Evolutionary conservation across 805 yeast species (phyloP), one percentile per base, ranked within the genome.

Genomic region (Yamadazyma takamatsuzukensis): DNA sequence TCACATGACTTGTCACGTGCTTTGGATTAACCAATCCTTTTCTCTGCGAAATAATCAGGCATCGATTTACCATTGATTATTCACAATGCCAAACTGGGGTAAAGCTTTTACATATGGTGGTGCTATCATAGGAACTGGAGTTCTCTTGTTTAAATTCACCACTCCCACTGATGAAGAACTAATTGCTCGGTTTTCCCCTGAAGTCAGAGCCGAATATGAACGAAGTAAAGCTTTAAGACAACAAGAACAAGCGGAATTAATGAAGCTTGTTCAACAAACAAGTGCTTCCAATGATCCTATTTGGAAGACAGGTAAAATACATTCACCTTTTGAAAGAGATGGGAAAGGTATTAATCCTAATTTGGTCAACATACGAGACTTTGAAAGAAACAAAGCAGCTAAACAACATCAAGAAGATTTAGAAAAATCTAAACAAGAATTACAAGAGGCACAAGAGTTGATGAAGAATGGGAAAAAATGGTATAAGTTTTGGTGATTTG

Each of bases 101-200:
- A n/a, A n/a, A n/a, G n/a, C n/a, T n/a, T n/a, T n/a, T n/a, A 66
- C 70, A 17, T 68, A 68, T 9, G 88, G 94, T 7, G 75, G 74
- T n/a, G 72, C 76, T 13, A 76, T 87, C 13, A 64, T 85, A 2
- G 85, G 81, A 4, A 48, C 76, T 0, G 97, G 97, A n/a, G 74
- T 79, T 0, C 44, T 84, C 5, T 62, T 83, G 12, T 81, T 61
- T 61, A 82, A 79, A 42, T 83, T 76, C 55, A 77, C 89, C 0
- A 80, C 87, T 0, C 97, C 97, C 3, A 74, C 89, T 2, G 95
- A 85, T 44, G 95, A 87, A 47, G 74, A 89, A 50, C 57, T 89
- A 29, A 70, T 88, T 25, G 76, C 79, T 1, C 59, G 71, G 31
- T 69, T 88, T 43, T 83, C 95, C 5, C 96, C 97, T 1, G 96